Evolutionary conservation across 1,139 yeast species (phyloP).

Genomic region (Pichia sp.): DNA sequence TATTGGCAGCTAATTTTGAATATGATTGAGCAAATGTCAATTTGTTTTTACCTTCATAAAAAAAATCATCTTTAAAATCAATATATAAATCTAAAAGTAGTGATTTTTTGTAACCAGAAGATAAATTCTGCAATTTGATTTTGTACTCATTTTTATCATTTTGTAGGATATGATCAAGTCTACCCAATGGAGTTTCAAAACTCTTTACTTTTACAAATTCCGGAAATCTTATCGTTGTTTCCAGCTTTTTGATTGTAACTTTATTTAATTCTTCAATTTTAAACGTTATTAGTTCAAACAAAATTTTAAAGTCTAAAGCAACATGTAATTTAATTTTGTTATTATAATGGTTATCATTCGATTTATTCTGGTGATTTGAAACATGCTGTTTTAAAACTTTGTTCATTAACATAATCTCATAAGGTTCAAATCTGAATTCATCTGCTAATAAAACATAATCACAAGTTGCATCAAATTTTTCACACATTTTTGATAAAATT

Average conservation of each 20-base stretch:
- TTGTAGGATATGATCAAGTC: constrained; percentile 8
- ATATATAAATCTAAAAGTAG: constrained; percentile 21
- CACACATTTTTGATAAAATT: constrained; percentile 14
- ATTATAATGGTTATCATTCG: neutral
- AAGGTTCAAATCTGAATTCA: constrained; percentile 22
- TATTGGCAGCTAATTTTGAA: constrained; percentile 2
- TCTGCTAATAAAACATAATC: constrained; percentile 23
- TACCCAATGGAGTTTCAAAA: constrained; percentile 15
- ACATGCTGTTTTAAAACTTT: constrained; percentile 6
- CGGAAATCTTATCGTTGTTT: constrained; percentile 14
- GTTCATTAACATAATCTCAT: constrained; percentile 16
- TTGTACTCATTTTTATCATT: constrained; percentile 5
- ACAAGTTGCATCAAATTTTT: constrained; percentile 18
- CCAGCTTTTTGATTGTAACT: constrained; percentile 16
- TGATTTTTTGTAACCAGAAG: constrained; percentile 19
- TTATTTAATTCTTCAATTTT: constrained; percentile 16
- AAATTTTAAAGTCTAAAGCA: constrained; percentile 20
- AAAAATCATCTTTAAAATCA: constrained; percentile 19
- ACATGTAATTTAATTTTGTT: constrained; percentile 15
- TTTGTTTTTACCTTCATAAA: constrained; percentile 2
- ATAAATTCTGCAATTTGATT: constrained; percentile 7
- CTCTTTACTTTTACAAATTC: constrained; percentile 18
- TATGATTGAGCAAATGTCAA: constrained; percentile 2
- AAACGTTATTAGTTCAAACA: constrained; percentile 8
- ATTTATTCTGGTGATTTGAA: neutral